These are phyloP conservation scores for Paspalum vaginatum DNA, from an alignment of 176 grass and related monocot species.

Conservation along the genomic window DNA sequence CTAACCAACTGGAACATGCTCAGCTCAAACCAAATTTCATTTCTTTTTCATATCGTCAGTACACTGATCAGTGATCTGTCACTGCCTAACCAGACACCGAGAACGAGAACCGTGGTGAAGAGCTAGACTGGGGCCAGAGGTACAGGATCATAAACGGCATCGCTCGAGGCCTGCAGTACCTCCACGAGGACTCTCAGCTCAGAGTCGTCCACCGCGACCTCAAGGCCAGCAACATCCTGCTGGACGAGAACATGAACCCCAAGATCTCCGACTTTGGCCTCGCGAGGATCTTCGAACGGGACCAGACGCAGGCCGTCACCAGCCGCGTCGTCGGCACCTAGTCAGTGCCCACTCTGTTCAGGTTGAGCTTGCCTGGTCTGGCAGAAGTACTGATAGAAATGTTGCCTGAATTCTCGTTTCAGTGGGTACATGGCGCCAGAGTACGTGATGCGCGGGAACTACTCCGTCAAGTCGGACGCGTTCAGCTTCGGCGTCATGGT, in stretches of 20 bases:
- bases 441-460: constrained; percentile 58
- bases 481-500: constrained; percentile 67
- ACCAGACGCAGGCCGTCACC: constrained; percentile 55
- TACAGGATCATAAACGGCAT: constrained; percentile 52
- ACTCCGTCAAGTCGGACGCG: constrained; percentile 55
- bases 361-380: too few relatives aligned
- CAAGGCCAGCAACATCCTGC: constrained; percentile 47
- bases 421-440: constrained; percentile 58
- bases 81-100: constrained; percentile 4
- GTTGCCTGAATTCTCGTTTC: neutral
- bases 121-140: constrained; percentile 53
- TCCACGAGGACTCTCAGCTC: constrained; percentile 69
- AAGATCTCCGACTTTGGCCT: constrained; percentile 78
- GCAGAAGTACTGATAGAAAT: neutral
- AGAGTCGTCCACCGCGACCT: constrained; percentile 60
- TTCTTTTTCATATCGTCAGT: neutral
- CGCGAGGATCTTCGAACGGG: constrained; percentile 43
- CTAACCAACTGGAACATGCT: neutral
- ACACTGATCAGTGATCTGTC: neutral
- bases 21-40: neutral
- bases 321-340: constrained; percentile 54
- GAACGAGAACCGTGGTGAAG: neutral
- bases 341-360: constrained; percentile 43
- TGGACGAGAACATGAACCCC: constrained; percentile 47
- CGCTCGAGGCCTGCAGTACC: constrained; percentile 68